phyloP scores from a whole-genome alignment of 129 eudicot genomes.

The Artemisia tridentata region DNA sequence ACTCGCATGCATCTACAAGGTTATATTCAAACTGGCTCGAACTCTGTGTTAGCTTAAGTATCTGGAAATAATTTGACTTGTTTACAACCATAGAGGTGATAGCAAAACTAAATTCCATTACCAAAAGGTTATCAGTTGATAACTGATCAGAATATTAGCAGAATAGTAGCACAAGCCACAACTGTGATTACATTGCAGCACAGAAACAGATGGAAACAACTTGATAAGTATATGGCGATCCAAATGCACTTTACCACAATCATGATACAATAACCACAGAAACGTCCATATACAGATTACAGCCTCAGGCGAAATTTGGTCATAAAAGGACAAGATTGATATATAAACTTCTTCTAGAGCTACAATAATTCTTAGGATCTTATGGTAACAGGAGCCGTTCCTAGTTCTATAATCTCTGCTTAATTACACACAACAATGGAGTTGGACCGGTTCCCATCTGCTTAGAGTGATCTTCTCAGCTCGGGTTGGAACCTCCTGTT shows the following conservation, averaged over 20 bases:
- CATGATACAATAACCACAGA: constrained; percentile 18
- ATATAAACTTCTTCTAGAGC: constrained; percentile 41
- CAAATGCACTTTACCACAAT: constrained; percentile 17
- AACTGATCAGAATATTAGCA: background rate
- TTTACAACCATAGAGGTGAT: background rate
- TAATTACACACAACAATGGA: constrained; percentile 34
- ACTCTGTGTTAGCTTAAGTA: too few relatives aligned
- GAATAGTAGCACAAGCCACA: background rate
- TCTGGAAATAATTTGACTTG: background rate
- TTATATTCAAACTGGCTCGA: too few relatives aligned
- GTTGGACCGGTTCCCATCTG: constrained; percentile 16
- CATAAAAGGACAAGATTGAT: constrained; percentile 13
- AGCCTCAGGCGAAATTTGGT: constrained; percentile 5
- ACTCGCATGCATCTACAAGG: too few relatives aligned
- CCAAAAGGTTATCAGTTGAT: too few relatives aligned
- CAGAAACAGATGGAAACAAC: background rate
- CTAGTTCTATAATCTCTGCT: constrained; percentile 29
- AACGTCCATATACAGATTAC: constrained; percentile 38
- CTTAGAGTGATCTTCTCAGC: constrained; percentile 31
- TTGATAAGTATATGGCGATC: constrained; percentile 2
- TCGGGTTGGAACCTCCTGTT: constrained; percentile 43
- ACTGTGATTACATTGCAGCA: background rate
- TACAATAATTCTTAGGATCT: constrained; percentile 32
- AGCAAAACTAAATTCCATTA: background rate
- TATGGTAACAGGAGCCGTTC: constrained; percentile 24